Base-by-base conservation (phyloP, 345 rosid species). In the Syzygium grande region DNA sequence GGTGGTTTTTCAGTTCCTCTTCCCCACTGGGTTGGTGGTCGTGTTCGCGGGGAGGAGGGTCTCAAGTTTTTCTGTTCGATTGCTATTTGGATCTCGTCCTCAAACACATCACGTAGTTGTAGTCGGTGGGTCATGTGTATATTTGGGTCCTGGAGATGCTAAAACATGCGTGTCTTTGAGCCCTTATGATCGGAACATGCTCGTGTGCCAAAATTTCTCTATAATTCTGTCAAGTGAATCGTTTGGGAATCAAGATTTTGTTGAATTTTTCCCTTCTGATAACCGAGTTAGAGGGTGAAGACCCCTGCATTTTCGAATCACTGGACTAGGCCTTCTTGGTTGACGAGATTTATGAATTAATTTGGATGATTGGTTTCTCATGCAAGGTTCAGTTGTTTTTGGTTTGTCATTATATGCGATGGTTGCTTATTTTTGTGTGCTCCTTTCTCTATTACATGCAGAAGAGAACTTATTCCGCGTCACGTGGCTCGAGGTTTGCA, bases 401-500 rank as follows among this genome's bases (percentile, higher is more conserved):
- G 49, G 80, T 34, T 34, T 19, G 46, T 73, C 25, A 73, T 73
- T 73, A 19, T 9, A 5, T 7, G 25, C 25, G 23, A 73, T 34
- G 22, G 2, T 34, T 34, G 80, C 46, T 73, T 73, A 73, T 46
- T 73, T 73, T 34, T 19, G 25, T 34, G 46, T 34, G 49, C 19
- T 2, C 25, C 80, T 73, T 73, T 34, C 80, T 6, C 25, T 5
- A 19, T 73, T 19, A 5, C 80, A 17, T 73, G 92, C 94, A 93
- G 99, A 92, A 88, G 90, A 90, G 95, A 90, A 46, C 77, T 41
- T 79, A 92, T 88, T 87, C 84, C 49, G 30, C 89, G 17, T 90
- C 79, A 27, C 92, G 90, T 86, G 87, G 78, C 78, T 84, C 90
- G 11, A n/a, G 59, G 22, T 55, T 79, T 87, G 86, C 87, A 14